Conservation (phyloP, 495 filamentous ascomycete species). For the Penicillium malachiteum region DNA sequence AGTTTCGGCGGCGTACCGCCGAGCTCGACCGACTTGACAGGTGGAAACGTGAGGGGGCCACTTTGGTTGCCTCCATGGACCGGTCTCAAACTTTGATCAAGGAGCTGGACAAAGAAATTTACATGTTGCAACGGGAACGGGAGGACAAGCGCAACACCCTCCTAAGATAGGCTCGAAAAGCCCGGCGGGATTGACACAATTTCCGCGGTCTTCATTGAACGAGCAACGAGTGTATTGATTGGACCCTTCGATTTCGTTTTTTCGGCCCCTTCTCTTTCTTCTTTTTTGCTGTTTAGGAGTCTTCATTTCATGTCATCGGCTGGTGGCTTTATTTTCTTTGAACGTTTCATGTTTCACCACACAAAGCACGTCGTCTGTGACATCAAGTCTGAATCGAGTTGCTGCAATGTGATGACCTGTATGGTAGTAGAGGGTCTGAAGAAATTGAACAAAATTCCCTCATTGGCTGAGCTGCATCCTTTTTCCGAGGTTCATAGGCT, state of each 20-base stretch:
- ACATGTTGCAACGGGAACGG: slow-evolving; percentile 44
- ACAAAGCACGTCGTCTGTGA: slow-evolving; percentile 22
- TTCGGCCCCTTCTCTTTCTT: not conserved
- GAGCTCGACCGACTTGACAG: slow-evolving; percentile 76
- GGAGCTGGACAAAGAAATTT: slow-evolving; percentile 63
- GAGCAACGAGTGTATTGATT: slow-evolving; percentile 18
- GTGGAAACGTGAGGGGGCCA: slow-evolving; percentile 71
- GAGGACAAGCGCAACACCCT: slow-evolving; percentile 38
- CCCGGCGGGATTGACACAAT: slow-evolving; percentile 8
- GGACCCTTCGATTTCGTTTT: slow-evolving; percentile 19
- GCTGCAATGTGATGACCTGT: slow-evolving; percentile 30
- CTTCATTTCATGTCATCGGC: slow-evolving; percentile 18
- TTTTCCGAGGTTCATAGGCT: slow-evolving; percentile 20
- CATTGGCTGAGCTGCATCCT: slow-evolving; percentile 19
- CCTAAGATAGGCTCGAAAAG: slow-evolving; percentile 17
- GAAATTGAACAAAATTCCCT: slow-evolving; percentile 13
- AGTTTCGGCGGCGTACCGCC: slow-evolving; percentile 69
- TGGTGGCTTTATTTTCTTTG: slow-evolving; percentile 15
- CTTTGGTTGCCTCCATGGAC: slow-evolving; percentile 77
- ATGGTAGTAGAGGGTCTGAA: slow-evolving; percentile 22
- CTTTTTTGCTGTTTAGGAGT: slow-evolving; percentile 16
- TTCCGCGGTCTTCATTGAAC: slow-evolving; percentile 14
- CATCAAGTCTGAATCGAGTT: slow-evolving; percentile 33
- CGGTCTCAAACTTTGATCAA: slow-evolving; percentile 63
- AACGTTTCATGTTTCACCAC: slow-evolving; percentile 38